Base-by-base conservation (phyloP, 805 yeast genomes). In the Jamesozyma jinghongensis region DNA sequence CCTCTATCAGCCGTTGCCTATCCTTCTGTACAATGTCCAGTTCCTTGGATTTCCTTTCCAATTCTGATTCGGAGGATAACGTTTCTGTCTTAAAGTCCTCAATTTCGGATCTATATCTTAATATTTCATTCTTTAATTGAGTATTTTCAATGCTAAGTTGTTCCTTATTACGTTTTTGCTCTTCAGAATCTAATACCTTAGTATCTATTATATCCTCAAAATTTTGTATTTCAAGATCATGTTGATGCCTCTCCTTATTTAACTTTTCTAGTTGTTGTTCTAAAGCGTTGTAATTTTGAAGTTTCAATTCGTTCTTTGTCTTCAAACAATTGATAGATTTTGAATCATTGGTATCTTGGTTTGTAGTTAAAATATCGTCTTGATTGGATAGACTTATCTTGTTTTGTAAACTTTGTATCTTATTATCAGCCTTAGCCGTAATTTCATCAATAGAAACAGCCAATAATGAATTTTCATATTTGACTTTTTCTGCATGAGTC, bases 1-100 rank as follows among this genome's bases (percentile, higher is more conserved):
- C 45, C 13, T 46, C 37, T 30, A 46, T 47, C n/a, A 49, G 32
- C 68, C 68, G 66, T 3, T 50, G 43, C 11, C 59, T 52, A 19
- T 63, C 58, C 35, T 59, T 59, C 37, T 56, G 48, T 0, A 53
- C 39, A n/a, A 68, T 27, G 10, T 26, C 37, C 17, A 44, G 28
- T 34, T 49, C 36, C 3, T 32, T 28, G 7, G 19, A 3, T 32
- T 32, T 40, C n/a, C 20, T 31, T 11, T 27, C 16, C 16, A 40
- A n/a, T 30, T 40, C 43, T 4, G 30, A 13, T 18, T 37, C 16
- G 5, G 20, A 8, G 7, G 18, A 17, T 17, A 22, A 2, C n/a
- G 10, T 16, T n/a, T 32, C 31, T 7, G 19, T 31, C 5, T 26
- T 31, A 8, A 17, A 20, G n/a, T 22, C 16, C 11, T 40, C 40